These are phyloP conservation scores for Candida dajiaensis DNA, from an alignment of 805 yeast genomes.

Conservation along the genomic window DNA sequence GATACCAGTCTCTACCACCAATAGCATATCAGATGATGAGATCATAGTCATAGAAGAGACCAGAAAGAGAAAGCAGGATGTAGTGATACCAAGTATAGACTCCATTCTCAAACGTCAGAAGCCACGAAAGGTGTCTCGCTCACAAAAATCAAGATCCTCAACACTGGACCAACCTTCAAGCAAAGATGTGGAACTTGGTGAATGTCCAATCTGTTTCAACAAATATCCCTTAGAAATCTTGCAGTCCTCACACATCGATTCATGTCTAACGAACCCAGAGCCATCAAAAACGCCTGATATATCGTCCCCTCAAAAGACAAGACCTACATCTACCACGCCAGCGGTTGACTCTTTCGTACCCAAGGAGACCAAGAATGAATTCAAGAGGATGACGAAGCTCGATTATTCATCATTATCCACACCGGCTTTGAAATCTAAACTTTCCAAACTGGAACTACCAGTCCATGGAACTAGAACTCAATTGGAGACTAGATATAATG, in stretches of 20 bases:
- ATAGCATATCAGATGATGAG: conserved; percentile 20
- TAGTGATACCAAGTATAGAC: conserved; percentile 10
- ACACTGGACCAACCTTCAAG: background rate
- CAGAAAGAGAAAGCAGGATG: conserved; percentile 15
- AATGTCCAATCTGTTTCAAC: conserved; percentile 60
- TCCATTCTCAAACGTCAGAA: conserved; percentile 12
- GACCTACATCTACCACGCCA: background rate
- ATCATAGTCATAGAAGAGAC: conserved; percentile 25
- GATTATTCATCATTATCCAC: conserved; percentile 57
- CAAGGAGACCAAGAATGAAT: conserved; percentile 23
- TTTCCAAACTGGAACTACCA: conserved; percentile 49
- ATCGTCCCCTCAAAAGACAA: conserved; percentile 1
- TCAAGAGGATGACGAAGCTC: conserved; percentile 50
- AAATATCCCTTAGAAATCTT: conserved; percentile 45
- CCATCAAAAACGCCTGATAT: conserved; percentile 21
- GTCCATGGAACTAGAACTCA: conserved; percentile 56
- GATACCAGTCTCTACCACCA: background rate
- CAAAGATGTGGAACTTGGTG: conserved; percentile 27
- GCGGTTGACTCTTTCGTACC: conserved; percentile 26
- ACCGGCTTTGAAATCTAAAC: conserved; percentile 54
- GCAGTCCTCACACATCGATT: conserved; percentile 53
- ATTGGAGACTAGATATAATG: conserved; percentile 67
- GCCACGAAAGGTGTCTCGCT: background rate
- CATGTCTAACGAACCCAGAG: conserved; percentile 38
- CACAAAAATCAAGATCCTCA: conserved; percentile 3